Base-by-base conservation (phyloP, 306 rosid genomes). In the Arachis stenosperma region DNA sequence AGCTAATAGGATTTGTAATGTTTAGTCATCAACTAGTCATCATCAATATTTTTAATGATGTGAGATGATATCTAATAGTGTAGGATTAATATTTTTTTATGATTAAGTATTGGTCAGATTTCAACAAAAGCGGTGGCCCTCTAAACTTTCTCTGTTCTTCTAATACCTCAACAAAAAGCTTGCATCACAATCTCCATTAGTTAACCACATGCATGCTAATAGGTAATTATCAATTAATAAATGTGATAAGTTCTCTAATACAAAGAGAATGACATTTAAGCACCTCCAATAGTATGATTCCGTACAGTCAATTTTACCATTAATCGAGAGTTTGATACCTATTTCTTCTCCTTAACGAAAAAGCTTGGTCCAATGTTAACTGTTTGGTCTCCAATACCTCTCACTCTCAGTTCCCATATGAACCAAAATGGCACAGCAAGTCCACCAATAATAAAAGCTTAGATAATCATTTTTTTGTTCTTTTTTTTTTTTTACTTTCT, bases 341-440 rank as follows among this genome's bases (percentile, higher is more conserved):
- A 76, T 81, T 56, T 29, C 87, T 84, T 82, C 69, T 60, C 66
- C 87, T 86, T 86, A 62, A 84, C 61, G 88, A 59, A 69, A 80
- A 80, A 79, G 81, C 75, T 76, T 84, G 70, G 67, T n/a, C 48
- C 52, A 65, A 30, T 61, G 27, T 43, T 60, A 33, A 4, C 37
- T 41, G 48, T 76, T 70, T 33, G 85, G 75, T 76, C 75, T 46
- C 33, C 22, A 7, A 14, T 61, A 61, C 57, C 75, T 39, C 61
- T 77, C 85, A n/a, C 75, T 76, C 67, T 81, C 72, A 52, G 36
- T 52, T 42, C 78, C 70, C 58, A 47, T 69, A 62, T 73, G 61
- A 55, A 50, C 30, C 53, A 48, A 48, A 10, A 11, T 33, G 37
- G 37, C 37, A 75, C 62, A 9, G 4, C 7, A 76, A 81, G 41